A percentile compares a stretch with the other conserved stretches of the same genome.
These are phyloP conservation scores for Bryoglossum gracile DNA, from an alignment of 495 filamentous ascomycete genomes.

Conservation along the genomic window DNA sequence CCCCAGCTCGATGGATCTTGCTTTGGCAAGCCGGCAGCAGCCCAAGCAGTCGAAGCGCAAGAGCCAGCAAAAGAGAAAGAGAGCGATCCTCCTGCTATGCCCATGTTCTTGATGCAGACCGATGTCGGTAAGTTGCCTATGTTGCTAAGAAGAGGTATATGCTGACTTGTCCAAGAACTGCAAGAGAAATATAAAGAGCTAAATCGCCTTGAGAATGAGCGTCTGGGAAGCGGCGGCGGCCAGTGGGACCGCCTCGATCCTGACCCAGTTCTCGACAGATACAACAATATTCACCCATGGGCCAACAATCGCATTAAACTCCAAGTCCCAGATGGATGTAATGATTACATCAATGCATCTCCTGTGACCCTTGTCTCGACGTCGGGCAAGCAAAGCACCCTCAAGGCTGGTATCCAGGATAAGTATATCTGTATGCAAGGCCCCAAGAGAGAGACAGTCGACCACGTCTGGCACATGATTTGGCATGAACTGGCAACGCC, in stretches of 20 bases:
- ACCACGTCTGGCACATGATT: constrained; percentile 95
- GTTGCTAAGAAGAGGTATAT: not conserved
- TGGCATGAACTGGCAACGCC: constrained; percentile 67
- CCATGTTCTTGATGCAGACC: constrained; percentile 36
- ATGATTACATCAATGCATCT: constrained; percentile 95
- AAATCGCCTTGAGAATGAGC: constrained; percentile 20
- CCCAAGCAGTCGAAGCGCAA: not conserved
- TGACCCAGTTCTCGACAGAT: constrained; percentile 58
- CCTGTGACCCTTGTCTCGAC: constrained; percentile 56
- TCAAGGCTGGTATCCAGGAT: constrained; percentile 52
- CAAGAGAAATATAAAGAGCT: constrained; percentile 20
- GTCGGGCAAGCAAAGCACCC: constrained; percentile 31
- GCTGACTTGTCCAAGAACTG: constrained; percentile 11
- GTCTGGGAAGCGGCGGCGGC: constrained; percentile 9
- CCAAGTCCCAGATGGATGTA: constrained; percentile 66
- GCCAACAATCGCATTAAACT: constrained; percentile 79
- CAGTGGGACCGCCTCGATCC: constrained; percentile 32
- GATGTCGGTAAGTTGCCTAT: constrained; percentile 24
- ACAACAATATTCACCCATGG: constrained; percentile 81
- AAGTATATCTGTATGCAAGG: constrained; percentile 64
- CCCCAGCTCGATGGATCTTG: constrained; percentile 19
- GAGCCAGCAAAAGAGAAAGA: not conserved
- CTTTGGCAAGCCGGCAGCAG: constrained; percentile 18
- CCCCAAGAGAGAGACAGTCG: constrained; percentile 61
- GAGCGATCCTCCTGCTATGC: constrained; percentile 23